Conservation (phyloP, 208 protist species). For the Trypanosoma grayi region DNA sequence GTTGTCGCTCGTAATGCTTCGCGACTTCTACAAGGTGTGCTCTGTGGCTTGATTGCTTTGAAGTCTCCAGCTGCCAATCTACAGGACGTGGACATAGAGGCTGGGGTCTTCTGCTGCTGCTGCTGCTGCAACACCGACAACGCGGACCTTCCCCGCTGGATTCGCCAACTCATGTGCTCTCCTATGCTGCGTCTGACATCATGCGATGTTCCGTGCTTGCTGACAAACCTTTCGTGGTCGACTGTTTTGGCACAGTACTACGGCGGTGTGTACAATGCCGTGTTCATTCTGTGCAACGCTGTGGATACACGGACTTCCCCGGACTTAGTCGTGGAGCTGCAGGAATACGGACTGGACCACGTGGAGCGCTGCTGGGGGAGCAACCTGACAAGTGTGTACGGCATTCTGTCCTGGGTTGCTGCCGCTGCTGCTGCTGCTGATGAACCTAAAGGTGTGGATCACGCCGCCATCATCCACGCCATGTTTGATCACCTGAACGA, state of each 20-base stretch:
- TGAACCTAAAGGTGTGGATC: slow-evolving; percentile 22
- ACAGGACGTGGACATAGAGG: background rate
- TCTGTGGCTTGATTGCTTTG: slow-evolving; percentile 40
- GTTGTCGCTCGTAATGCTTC: slow-evolving; percentile 50
- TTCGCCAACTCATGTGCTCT: slow-evolving; percentile 26
- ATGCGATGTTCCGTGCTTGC: slow-evolving; percentile 25
- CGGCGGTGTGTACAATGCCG: slow-evolving; percentile 54
- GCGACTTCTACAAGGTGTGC: slow-evolving; percentile 51
- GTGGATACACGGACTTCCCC: slow-evolving; percentile 9
- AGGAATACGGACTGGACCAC: slow-evolving; percentile 57
- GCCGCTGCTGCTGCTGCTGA: slow-evolving; percentile 2
- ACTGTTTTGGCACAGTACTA: slow-evolving; percentile 56
- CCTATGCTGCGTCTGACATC: slow-evolving; percentile 15
- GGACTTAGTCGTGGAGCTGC: slow-evolving; percentile 29
- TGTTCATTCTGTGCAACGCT: slow-evolving; percentile 33
- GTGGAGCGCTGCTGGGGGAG: slow-evolving; percentile 71
- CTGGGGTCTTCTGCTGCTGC: slow-evolving; percentile 8
- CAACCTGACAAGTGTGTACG: slow-evolving; percentile 70
- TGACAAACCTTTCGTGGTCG: slow-evolving; percentile 49
- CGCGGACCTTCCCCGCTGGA: slow-evolving; percentile 27
- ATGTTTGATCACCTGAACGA: slow-evolving; percentile 69
- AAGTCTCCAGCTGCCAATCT: background rate
- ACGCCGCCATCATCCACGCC: slow-evolving; percentile 32
- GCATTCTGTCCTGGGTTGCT: slow-evolving; percentile 63
- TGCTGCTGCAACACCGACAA: slow-evolving; percentile 12